Conservation (phyloP, 179 eudicot genomes). For the Drosera spatulata region DNA sequence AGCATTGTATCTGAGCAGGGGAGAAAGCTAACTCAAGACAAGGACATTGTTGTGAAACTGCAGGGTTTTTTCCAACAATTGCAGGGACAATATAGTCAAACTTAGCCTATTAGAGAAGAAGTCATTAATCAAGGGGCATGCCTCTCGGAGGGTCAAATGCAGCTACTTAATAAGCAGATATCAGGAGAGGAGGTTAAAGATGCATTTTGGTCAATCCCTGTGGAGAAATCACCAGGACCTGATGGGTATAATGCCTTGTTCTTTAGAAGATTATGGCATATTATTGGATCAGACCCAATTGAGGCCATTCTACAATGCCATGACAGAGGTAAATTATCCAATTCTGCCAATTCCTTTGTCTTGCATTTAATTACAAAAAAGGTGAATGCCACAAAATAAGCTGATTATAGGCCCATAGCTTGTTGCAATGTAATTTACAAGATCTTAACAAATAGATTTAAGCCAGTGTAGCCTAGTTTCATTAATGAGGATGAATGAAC, state of each 20-base stretch:
- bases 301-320: not conserved
- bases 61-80: not conserved
- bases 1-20: not conserved
- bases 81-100: not conserved
- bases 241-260: not conserved
- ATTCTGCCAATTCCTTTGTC: no score
- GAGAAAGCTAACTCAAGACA: not conserved
- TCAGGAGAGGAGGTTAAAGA: not conserved
- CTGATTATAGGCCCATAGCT: not conserved
- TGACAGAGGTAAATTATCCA: not conserved
- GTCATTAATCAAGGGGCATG: not conserved
- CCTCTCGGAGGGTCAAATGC: not conserved
- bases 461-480: not conserved
- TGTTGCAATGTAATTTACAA: not conserved
- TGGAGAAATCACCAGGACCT: not conserved
- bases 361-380: no score
- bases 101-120: not conserved
- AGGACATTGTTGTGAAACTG: not conserved
- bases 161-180: not conserved
- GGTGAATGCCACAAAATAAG: not conserved
- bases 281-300: not conserved
- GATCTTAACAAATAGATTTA: not conserved
- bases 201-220: not conserved
- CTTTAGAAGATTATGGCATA: not conserved
- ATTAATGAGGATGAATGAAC: not conserved